Percentiles rank a stretch among this genome's conserved stretches.
phyloP scores from a whole-genome alignment of 2,329 filamentous ascomycete genomes.

The Verticillium dahliae region DNA sequence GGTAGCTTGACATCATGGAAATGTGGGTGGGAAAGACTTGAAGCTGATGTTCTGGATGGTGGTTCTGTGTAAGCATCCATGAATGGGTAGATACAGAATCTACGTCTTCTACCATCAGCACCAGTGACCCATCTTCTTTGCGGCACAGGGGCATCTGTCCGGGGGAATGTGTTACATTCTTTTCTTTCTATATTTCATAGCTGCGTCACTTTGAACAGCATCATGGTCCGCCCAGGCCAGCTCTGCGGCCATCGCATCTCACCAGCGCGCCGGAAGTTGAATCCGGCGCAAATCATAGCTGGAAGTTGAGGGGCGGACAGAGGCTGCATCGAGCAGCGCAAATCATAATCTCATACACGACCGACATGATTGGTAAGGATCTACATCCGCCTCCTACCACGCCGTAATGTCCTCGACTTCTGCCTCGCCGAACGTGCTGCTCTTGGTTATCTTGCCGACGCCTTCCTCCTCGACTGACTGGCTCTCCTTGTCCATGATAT shows the following conservation, averaged over 20 bases:
- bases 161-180: too few species aligned
- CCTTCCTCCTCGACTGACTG: constrained; percentile 36
- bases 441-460: constrained; percentile 67
- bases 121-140: too few species aligned
- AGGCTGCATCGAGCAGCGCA: background rate
- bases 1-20: too few species aligned
- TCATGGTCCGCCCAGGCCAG: background rate
- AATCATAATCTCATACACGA: background rate
- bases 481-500: constrained; percentile 71
- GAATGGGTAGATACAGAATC: too few species aligned
- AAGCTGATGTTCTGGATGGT: too few species aligned
- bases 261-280: background rate
- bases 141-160: too few species aligned
- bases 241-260: background rate
- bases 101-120: too few species aligned
- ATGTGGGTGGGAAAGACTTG: too few species aligned
- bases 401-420: constrained; percentile 92
- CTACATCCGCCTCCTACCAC: constrained; percentile 53
- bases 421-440: constrained; percentile 88
- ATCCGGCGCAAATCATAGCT: background rate
- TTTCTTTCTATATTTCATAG: too few species aligned
- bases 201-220: background rate
- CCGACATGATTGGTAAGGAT: background rate
- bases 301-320: background rate
- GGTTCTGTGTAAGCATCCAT: too few species aligned